Evolutionary conservation across 164 flowering plant species (phyloP).

Genomic region (Chimonanthus praecox): DNA sequence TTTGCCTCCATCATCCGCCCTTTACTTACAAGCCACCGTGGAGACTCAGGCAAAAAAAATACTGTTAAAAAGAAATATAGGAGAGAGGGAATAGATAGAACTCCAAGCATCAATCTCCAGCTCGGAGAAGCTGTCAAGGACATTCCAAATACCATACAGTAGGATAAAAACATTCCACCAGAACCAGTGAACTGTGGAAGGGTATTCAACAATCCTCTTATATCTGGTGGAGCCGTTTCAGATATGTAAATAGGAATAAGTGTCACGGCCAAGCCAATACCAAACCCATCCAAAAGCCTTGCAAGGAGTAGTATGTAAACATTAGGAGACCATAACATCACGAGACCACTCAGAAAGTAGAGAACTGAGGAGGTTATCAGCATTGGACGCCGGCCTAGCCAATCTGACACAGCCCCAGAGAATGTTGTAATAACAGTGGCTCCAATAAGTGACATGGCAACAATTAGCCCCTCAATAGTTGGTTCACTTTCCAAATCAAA

Average conservation of each 20-base stretch:
- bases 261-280: conserved; percentile 83
- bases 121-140: conserved; percentile 56
- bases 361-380: conserved; percentile 68
- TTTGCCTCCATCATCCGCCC: conserved; percentile 88
- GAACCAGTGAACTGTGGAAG: conserved; percentile 92
- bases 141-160: conserved; percentile 92
- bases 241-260: conserved; percentile 86
- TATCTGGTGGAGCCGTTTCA: conserved; percentile 92
- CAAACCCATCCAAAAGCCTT: conserved; percentile 85
- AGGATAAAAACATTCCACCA: conserved; percentile 79
- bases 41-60: conserved; percentile 92
- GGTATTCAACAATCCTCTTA: conserved; percentile 75
- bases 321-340: conserved; percentile 95
- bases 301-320: conserved; percentile 71
- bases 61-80: conserved; percentile 53
- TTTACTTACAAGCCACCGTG: conserved; percentile 96
- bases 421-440: conserved; percentile 80
- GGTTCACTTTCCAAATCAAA: conserved; percentile 46
- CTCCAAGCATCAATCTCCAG: conserved; percentile 93
- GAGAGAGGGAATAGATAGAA: conserved; percentile 77
- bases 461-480: conserved; percentile 71
- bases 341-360: conserved; percentile 67
- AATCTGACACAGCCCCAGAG: conserved; percentile 79
- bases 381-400: conserved; percentile 89
- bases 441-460: conserved; percentile 92